Conservation (phyloP, 2,329 filamentous ascomycete species). For the Sarocladium strictum region DNA sequence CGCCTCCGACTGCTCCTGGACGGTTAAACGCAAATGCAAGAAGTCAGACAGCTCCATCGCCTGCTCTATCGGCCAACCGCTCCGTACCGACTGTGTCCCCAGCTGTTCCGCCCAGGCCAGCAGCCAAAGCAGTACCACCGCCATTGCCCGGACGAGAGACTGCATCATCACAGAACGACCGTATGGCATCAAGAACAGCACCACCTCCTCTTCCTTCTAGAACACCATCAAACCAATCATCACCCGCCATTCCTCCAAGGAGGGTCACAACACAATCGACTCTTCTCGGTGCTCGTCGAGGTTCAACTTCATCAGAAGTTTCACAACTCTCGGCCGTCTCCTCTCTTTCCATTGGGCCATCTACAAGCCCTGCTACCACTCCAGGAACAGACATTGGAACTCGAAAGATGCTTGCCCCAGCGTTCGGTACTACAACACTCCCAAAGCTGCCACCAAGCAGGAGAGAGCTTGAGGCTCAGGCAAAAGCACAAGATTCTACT, state of each 20-base stretch:
- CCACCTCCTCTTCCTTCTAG: constrained; percentile 31
- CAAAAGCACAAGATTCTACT: constrained; percentile 25
- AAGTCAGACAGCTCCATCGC: constrained; percentile 27
- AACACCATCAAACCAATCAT: constrained; percentile 24
- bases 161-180: constrained; percentile 15
- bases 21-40: constrained; percentile 32
- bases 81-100: constrained; percentile 31
- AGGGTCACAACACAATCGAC: constrained; percentile 37
- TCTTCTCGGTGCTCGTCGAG: constrained; percentile 37
- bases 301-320: constrained; percentile 52
- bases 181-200: constrained; percentile 10
- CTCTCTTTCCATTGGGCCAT: constrained; percentile 40
- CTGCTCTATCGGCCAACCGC: background rate
- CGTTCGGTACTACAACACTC: constrained; percentile 49
- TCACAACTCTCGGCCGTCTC: constrained; percentile 51
- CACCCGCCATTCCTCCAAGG: constrained; percentile 46
- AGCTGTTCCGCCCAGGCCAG: constrained; percentile 33
- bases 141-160: constrained; percentile 28
- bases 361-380: constrained; percentile 42
- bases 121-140: constrained; percentile 22
- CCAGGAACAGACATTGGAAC: constrained; percentile 35
- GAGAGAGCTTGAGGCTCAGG: constrained; percentile 46
- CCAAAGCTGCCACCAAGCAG: constrained; percentile 51
- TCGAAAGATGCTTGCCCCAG: constrained; percentile 48
- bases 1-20: constrained; percentile 27